Base-by-base conservation (phyloP, 306 rosid genomes). In the Oemleria cerasiformis region DNA sequence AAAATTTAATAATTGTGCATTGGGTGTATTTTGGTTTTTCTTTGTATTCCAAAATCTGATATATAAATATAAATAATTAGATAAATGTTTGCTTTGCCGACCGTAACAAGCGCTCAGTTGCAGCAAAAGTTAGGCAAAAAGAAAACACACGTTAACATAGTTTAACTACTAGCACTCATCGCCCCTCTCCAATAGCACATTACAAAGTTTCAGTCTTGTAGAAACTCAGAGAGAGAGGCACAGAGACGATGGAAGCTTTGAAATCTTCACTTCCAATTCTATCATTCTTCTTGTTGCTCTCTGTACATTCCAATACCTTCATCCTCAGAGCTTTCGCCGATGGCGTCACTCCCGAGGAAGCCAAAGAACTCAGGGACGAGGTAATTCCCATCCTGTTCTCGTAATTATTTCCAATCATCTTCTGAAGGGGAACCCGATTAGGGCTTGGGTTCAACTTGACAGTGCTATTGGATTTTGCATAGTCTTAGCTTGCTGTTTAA, bases 281-380 rank as follows among this genome's bases (percentile, higher is more conserved):
- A 13, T 79, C 54, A 23, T 53, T 76, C 61, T 45, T 79, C 3
- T 62, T 86, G 11, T 45, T 73, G 34, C 25, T 80, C 51, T 81
- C 82, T 15, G 4, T 57, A 10, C 73, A 63, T n/a, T 68, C 77
- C 20, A 48, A 68, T 34, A 20, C 61, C 44, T n/a, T 66, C 56
- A 9, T 77, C 3, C 80, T 4, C 48, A 42, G 36, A 63, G 53
- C 81, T 49, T 67, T 79, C 58, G 88, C 96, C 59, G 91, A 90
- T 34, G 82, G 85, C 72, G 96, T 92, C 63, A 82, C 91, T 39
- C 70, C 74, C 11, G 83, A 79, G 23, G 98, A 92, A 81, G 96
- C 91, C 6, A 90, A 74, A 65, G 80, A 76, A 47, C 96, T 92
- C 49, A 77, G 92, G 75, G 88, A 92, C 34, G 96, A 93, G 90